Conservation (phyloP, 768 basidiomycete species). For the Lanmaoa rubissima region DNA sequence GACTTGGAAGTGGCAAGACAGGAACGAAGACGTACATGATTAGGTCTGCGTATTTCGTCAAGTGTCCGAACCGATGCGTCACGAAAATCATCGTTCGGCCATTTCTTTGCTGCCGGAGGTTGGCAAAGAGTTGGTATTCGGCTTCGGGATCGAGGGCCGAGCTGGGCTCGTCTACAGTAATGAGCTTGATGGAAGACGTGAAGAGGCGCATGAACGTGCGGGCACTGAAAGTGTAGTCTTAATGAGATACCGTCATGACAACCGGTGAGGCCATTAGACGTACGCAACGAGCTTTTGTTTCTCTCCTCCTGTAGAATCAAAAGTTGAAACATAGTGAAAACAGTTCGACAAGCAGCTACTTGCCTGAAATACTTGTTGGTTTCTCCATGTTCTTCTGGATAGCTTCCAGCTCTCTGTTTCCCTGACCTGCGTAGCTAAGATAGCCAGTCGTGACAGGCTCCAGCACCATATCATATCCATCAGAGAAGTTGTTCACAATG, state of each 20-base stretch:
- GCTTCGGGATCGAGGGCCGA: constrained; percentile 38
- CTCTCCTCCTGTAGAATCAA: constrained; percentile 25
- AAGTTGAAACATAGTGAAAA: not conserved
- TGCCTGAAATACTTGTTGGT: constrained; percentile 24
- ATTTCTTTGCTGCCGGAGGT: constrained; percentile 26
- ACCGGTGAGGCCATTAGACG: not conserved
- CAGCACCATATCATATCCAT: constrained; percentile 40
- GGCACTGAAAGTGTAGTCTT: constrained; percentile 18
- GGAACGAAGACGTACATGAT: constrained; percentile 32
- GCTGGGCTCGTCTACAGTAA: constrained; percentile 38
- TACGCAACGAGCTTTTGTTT: constrained; percentile 32
- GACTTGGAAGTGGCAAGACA: not conserved
- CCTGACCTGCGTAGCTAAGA: constrained; percentile 26
- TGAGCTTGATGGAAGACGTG: constrained; percentile 29
- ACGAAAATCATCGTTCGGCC: constrained; percentile 42
- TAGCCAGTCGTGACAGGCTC: constrained; percentile 31
- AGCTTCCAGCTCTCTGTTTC: constrained; percentile 9
- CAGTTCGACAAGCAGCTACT: not conserved
- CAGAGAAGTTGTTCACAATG: constrained; percentile 37
- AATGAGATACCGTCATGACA: not conserved
- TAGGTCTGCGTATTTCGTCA: constrained; percentile 37
- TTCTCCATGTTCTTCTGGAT: constrained; percentile 23
- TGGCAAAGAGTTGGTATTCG: constrained; percentile 33
- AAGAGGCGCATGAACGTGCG: constrained; percentile 42
- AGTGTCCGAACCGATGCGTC: constrained; percentile 40